Evolutionary conservation across 2,329 filamentous ascomycete genomes (phyloP).

Genomic region (Colletotrichum sansevieriae): DNA sequence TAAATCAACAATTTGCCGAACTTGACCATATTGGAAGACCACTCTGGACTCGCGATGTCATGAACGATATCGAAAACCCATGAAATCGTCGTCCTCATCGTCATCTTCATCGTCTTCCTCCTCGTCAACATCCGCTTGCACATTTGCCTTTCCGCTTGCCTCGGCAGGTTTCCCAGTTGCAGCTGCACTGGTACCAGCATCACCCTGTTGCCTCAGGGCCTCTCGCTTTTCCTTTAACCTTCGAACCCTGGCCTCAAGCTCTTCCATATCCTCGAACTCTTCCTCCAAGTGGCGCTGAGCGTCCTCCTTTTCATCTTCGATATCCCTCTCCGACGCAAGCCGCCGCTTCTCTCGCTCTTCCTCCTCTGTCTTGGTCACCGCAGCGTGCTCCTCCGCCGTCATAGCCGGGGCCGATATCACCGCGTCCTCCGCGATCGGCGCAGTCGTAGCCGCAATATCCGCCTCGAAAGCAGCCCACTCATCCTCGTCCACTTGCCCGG

Average conservation of each 20-base stretch:
- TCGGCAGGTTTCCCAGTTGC: conserved; percentile 41
- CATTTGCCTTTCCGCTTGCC: conserved; percentile 47
- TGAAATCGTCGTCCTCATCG: conserved; percentile 69
- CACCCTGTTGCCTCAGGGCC: conserved; percentile 65
- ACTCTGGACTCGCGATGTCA: conserved; percentile 15
- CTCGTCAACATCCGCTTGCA: conserved; percentile 47
- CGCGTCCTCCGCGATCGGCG: conserved; percentile 59
- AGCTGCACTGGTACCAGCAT: conserved; percentile 45
- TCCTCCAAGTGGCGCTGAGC: conserved; percentile 79
- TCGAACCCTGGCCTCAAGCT: conserved; percentile 78
- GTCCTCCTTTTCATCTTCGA: conserved; percentile 80
- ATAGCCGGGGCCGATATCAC: conserved; percentile 79
- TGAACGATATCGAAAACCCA: conserved; percentile 66
- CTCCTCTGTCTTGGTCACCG: conserved; percentile 63
- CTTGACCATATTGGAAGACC: neutral
- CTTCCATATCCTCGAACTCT: conserved; percentile 87
- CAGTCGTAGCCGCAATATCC: conserved; percentile 72
- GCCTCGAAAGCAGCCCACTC: conserved; percentile 92
- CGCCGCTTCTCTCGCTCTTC: conserved; percentile 66
- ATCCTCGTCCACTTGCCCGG: conserved; percentile 71
- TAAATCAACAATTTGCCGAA: neutral
- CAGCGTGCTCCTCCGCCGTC: conserved; percentile 72
- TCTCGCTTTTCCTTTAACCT: conserved; percentile 79
- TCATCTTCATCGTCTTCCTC: conserved; percentile 58
- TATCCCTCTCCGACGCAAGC: conserved; percentile 65